Evolutionary conservation across 108 stramenopile genomes (phyloP).

Genomic region (Nitzschia inconspicua): DNA sequence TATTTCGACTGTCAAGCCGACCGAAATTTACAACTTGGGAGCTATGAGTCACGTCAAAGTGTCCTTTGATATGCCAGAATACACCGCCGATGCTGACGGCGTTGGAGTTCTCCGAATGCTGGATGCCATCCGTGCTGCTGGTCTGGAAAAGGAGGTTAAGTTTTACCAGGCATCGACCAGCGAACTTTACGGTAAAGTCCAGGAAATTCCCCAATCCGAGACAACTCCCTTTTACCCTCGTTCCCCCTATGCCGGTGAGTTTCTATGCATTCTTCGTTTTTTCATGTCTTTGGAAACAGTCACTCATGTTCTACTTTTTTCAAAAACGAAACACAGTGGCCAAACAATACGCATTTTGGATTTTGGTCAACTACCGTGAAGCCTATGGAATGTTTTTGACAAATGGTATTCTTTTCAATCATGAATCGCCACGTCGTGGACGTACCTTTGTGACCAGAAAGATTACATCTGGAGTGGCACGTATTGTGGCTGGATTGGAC

Average conservation of each 20-base stretch:
- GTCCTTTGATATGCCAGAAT: conserved; percentile 98
- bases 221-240: conserved; percentile 99
- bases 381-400: conserved; percentile 98
- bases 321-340: conserved; percentile 91
- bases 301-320: conserved; percentile 80
- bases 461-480: conserved; percentile 93
- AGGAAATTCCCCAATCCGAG: conserved; percentile 97
- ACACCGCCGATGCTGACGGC: conserved; percentile 98
- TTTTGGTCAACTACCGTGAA: conserved; percentile 98
- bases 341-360: conserved; percentile 99
- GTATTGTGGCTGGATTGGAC: conserved; percentile 82
- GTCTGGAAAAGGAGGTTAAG: conserved; percentile 73
- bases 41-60: conserved; percentile 99
- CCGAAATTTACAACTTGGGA: conserved; percentile 98
- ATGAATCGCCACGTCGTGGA: conserved; percentile 97
- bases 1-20: conserved; percentile 80
- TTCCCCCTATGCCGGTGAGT: conserved; percentile 92
- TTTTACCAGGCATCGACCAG: conserved; percentile 98
- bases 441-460: conserved; percentile 99
- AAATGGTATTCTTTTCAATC: conserved; percentile 98
- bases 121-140: conserved; percentile 95
- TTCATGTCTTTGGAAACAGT: background rate
- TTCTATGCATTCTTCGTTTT: background rate
- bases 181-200: conserved; percentile 99
- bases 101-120: conserved; percentile 98